Base-by-base conservation (phyloP, 2,329 filamentous ascomycete species). In the Aspergillus sp. region DNA sequence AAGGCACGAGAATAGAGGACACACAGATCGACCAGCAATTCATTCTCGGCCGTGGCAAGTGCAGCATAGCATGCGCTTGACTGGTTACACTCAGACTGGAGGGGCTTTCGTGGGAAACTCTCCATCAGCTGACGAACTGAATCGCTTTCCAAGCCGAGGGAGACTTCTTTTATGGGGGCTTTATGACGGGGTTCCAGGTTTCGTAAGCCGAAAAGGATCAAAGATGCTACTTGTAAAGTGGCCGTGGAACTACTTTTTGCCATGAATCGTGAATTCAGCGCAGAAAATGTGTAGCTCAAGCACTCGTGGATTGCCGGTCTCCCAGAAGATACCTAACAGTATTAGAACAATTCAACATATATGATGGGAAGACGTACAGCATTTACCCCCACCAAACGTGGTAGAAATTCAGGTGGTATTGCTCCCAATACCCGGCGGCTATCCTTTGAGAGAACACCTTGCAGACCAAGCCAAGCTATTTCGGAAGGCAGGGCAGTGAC, bases 301-400 rank as follows among this genome's bases (percentile, higher is more conserved):
- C 62, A 38, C 6, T 52, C 50, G 12, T 47, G 50, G 10, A 61
- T 46, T 7, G 55, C 51, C 41, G 53, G 46, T 5, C 59, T 54
- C 4, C 58, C 57, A 5, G 52, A 55, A 26, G 39, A 47, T 48
- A 57, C 26, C 49, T 60, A 36, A 2, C 40, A 1, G 8, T 7
- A 29, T 63, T 48, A 62, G 51, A 26, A 41, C 0, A 35, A 10
- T 30, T 44, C 8, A 47, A 36, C 7, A 33, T 3, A 29, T 43
- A 5, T n/a, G 9, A 6, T 12, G 5, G 19, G 4, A 10, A 54
- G 51, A 47, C 69, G 65, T 27, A 73, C 74, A 35, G 60, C 61
- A 44, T 65, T 56, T 49, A 68, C 63, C 44, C 68, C 60, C 28
- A 72, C 52, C 10, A 71, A 48, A 0, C 57, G 58, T 40, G 56